Evolutionary conservation across 2,329 filamentous ascomycete species (phyloP).

Genomic region (Alternaria consortialis): DNA sequence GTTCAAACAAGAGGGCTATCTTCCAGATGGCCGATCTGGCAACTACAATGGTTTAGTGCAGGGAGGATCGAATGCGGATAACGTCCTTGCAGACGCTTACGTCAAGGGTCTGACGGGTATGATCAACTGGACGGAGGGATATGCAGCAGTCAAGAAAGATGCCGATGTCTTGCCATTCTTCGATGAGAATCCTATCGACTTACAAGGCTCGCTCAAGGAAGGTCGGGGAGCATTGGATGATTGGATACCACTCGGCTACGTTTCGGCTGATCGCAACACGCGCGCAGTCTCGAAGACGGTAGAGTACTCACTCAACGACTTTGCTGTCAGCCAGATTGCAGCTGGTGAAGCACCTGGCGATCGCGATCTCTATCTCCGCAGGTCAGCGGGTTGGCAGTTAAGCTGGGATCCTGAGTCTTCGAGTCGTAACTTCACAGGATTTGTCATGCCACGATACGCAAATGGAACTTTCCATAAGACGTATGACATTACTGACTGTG

Average conservation of each 20-base stretch:
- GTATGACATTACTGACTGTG: constrained; percentile 56
- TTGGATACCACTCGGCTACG: constrained; percentile 55
- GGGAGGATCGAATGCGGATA: constrained; percentile 49
- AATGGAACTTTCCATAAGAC: constrained; percentile 49
- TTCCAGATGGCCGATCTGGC: constrained; percentile 71
- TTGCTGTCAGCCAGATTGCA: constrained; percentile 54
- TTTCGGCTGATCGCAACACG: constrained; percentile 51
- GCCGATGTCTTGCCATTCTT: constrained; percentile 64
- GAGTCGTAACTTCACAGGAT: constrained; percentile 50
- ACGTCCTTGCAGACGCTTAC: constrained; percentile 71
- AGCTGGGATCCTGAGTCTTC: constrained; percentile 52
- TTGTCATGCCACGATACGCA: constrained; percentile 48
- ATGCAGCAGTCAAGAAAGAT: constrained; percentile 75
- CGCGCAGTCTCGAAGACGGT: constrained; percentile 54
- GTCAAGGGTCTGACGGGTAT: constrained; percentile 68
- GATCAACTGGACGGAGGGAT: constrained; percentile 76
- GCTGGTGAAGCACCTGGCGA: constrained; percentile 53
- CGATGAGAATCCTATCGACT: constrained; percentile 47
- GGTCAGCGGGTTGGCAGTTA: constrained; percentile 55
- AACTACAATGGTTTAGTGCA: constrained; percentile 65
- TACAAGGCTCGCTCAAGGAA: constrained; percentile 52
- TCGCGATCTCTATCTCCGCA: constrained; percentile 49
- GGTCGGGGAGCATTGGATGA: constrained; percentile 55
- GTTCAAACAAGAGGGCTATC: constrained; percentile 67
- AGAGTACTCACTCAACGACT: constrained; percentile 57